Evolutionary conservation across 192 early-diverging fungal genomes (phyloP).

Genomic region (Spizellomyces punctatus): DNA sequence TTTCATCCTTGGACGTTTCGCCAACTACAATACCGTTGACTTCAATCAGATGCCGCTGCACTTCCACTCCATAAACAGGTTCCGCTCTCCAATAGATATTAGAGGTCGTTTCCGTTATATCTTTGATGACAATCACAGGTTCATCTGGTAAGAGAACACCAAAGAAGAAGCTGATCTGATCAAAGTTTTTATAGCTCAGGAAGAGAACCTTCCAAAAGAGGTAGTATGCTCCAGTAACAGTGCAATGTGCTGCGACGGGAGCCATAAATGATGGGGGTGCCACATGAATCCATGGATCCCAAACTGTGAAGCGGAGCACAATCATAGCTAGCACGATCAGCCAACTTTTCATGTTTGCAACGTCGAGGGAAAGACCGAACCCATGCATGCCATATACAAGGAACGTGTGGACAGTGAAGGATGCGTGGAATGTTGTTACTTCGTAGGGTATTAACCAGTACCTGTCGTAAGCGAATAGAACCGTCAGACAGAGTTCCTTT

Average conservation of each 20-base stretch:
- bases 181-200: constrained; percentile 33
- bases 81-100: constrained; percentile 33
- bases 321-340: constrained; percentile 35
- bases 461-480: no score
- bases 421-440: constrained; percentile 33
- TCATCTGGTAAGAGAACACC: constrained; percentile 27
- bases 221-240: constrained; percentile 33
- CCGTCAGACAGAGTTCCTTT: no score
- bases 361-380: constrained; percentile 38
- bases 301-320: constrained; percentile 44
- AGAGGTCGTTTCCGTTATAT: constrained; percentile 25
- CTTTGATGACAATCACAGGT: constrained; percentile 34
- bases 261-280: constrained; percentile 36
- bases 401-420: constrained; percentile 40
- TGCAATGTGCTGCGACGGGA: constrained; percentile 46
- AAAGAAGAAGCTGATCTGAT: constrained; percentile 36
- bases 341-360: constrained; percentile 30
- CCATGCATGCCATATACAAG: constrained; percentile 41
- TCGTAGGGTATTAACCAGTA: constrained; percentile 24
- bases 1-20: constrained; percentile 32
- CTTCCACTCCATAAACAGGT: constrained; percentile 7
- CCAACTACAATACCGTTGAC: constrained; percentile 44
- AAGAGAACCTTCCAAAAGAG: constrained; percentile 26
- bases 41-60: constrained; percentile 34
- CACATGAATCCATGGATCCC: constrained; percentile 35